Percentiles rank a stretch among this genome's conserved stretches.
Evolutionary conservation across 2,329 filamentous ascomycete genomes (phyloP).

Genomic region (Endocalyx cinctus): DNA sequence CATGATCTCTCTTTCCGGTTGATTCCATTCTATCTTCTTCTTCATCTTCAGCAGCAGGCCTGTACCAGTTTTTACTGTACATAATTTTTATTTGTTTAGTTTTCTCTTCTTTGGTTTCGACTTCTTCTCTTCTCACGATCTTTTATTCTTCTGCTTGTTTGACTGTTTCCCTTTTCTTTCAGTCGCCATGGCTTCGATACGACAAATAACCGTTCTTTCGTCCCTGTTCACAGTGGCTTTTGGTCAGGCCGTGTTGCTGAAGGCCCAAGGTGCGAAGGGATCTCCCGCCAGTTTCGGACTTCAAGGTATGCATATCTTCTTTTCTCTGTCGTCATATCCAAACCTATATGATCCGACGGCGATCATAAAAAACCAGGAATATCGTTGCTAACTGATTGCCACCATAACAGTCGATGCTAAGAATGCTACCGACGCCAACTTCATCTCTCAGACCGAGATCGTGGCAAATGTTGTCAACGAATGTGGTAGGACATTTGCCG

Average conservation of each 20-base stretch:
- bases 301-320: constrained; percentile 24
- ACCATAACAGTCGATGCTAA: constrained; percentile 12
- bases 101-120: no score
- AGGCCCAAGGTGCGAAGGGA: constrained; percentile 21
- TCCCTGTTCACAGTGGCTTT: constrained; percentile 22
- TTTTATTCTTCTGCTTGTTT: no score
- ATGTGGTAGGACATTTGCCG: constrained; percentile 58
- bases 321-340: no score
- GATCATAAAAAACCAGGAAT: constrained; percentile 5
- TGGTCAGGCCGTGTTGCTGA: constrained; percentile 28
- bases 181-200: background rate
- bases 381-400: constrained; percentile 19
- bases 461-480: constrained; percentile 48
- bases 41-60: no score
- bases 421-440: constrained; percentile 54
- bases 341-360: no score
- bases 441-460: constrained; percentile 57
- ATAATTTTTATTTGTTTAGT: no score
- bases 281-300: constrained; percentile 23
- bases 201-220: constrained; percentile 9
- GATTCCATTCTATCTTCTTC: no score
- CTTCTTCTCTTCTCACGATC: no score
- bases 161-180: background rate
- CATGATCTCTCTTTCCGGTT: no score
- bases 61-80: no score